Evolutionary conservation across 805 yeast species (phyloP).

Genomic region (Ogataea saltuana): DNA sequence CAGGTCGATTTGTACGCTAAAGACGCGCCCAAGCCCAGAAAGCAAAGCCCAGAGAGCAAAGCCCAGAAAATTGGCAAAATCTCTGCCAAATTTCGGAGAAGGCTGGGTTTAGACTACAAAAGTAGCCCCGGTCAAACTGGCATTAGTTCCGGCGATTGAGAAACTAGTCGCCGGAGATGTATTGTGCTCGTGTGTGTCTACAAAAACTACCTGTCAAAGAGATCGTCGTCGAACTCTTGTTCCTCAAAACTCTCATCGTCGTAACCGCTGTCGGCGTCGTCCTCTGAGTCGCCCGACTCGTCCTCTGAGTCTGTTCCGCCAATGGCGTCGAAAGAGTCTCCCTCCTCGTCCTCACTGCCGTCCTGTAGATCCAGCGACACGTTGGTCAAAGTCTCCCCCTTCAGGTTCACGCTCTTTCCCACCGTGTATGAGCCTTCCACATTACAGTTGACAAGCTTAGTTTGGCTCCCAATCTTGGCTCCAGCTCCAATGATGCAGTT

Average conservation of each 20-base stretch:
- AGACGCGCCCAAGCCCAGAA: neutral
- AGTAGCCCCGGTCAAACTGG: no score
- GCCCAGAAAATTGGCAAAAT: no score
- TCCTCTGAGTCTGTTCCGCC: slow-evolving; percentile 46
- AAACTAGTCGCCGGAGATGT: neutral
- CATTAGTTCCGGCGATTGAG: neutral
- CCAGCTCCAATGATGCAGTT: slow-evolving; percentile 81
- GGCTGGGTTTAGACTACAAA: no score
- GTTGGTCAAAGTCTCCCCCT: slow-evolving; percentile 42
- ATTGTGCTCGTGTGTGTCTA: neutral
- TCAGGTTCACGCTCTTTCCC: slow-evolving; percentile 48
- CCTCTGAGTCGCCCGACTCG: slow-evolving; percentile 46
- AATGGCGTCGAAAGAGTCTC: neutral
- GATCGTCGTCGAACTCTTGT: slow-evolving; percentile 46
- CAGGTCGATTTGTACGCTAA: no score
- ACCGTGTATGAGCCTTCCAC: slow-evolving; percentile 81
- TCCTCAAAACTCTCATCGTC: slow-evolving; percentile 66
- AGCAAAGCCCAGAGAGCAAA: neutral
- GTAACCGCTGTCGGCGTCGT: slow-evolving; percentile 47
- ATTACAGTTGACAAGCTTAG: slow-evolving; percentile 74
- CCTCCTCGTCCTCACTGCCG: slow-evolving; percentile 12
- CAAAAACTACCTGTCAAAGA: slow-evolving; percentile 29
- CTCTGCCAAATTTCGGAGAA: no score
- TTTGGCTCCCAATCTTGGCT: slow-evolving; percentile 63
- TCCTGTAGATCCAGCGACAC: slow-evolving; percentile 36